These are phyloP conservation scores for Botrytis medusae DNA, from an alignment of 2,329 filamentous ascomycete species.

Conservation along the genomic window DNA sequence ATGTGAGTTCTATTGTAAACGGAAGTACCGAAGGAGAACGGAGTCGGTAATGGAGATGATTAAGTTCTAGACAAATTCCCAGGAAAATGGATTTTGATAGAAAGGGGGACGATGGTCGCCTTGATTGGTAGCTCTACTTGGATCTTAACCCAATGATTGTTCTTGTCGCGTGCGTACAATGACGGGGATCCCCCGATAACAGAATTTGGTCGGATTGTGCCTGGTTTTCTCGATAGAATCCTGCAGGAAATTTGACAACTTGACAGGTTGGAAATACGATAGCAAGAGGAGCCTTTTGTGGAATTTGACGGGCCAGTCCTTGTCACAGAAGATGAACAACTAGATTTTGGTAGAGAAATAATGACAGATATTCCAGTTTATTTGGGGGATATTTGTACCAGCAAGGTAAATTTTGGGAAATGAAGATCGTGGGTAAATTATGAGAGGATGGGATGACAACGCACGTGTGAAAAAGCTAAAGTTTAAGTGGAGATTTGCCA, in stretches of 20 bases:
- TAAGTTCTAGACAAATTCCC: not conserved
- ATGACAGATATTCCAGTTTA: not conserved
- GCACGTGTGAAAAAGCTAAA: constrained; percentile 20
- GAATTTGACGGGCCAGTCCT: not conserved
- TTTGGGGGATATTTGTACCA: constrained; percentile 7
- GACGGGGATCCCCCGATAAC: constrained; percentile 25
- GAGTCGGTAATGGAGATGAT: constrained; percentile 7
- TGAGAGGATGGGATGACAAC: constrained; percentile 5
- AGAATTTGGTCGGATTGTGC: constrained; percentile 14
- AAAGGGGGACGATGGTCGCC: constrained; percentile 24
- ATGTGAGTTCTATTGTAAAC: not conserved
- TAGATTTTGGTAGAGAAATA: constrained; percentile 5
- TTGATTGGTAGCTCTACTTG: constrained; percentile 22
- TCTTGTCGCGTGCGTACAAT: constrained; percentile 31
- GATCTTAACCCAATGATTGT: constrained; percentile 30
- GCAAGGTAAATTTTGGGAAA: constrained; percentile 11
- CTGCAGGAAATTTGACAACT: constrained; percentile 9
- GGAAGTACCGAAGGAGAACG: constrained; percentile 9
- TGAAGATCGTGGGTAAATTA: constrained; percentile 17
- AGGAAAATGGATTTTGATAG: constrained; percentile 2
- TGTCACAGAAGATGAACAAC: constrained; percentile 9
- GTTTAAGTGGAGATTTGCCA: constrained; percentile 13
- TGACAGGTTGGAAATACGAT: constrained; percentile 5
- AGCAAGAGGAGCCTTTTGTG: constrained; percentile 5
- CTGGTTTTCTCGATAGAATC: constrained; percentile 14